Evolutionary conservation across 441 rosid species (phyloP).

Genomic region (Macaranga tanarius): DNA sequence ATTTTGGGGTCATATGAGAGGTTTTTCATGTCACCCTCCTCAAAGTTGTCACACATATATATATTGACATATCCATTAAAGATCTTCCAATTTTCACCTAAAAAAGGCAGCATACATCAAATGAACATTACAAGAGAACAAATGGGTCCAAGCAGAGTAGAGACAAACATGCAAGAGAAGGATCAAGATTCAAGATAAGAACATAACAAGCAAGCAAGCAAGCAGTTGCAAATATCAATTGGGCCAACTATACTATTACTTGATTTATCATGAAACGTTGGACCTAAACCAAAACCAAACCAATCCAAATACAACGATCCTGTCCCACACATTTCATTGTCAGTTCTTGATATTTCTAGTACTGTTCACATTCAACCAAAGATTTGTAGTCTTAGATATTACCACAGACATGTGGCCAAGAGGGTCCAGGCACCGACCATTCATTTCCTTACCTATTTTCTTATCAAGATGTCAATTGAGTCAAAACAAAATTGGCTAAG

Average conservation of each 20-base stretch:
- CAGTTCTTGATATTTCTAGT: background rate
- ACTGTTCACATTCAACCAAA: background rate
- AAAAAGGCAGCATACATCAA: background rate
- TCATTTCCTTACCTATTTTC: background rate
- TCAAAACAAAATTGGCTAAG: background rate
- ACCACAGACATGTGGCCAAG: background rate
- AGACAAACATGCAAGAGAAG: background rate
- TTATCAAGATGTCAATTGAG: background rate
- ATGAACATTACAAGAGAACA: background rate
- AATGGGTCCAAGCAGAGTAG: background rate
- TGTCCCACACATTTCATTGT: no score
- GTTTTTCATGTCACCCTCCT: background rate
- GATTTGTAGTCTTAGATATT: no score
- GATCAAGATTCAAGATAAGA: slow-evolving; percentile 2
- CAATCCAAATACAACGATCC: no score
- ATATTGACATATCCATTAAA: no score
- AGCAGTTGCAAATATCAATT: background rate
- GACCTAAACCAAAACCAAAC: background rate
- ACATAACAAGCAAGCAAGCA: no score
- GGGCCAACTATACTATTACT: slow-evolving; percentile 10
- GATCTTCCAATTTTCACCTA: no score
- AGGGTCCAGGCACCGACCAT: background rate
- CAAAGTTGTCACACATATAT: no score
- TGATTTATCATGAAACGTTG: background rate
- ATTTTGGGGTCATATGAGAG: background rate